Evolutionary conservation across 805 yeast species (phyloP), one percentile per base, ranked within the genome.

Genomic region (Ogataea polymorpha): DNA sequence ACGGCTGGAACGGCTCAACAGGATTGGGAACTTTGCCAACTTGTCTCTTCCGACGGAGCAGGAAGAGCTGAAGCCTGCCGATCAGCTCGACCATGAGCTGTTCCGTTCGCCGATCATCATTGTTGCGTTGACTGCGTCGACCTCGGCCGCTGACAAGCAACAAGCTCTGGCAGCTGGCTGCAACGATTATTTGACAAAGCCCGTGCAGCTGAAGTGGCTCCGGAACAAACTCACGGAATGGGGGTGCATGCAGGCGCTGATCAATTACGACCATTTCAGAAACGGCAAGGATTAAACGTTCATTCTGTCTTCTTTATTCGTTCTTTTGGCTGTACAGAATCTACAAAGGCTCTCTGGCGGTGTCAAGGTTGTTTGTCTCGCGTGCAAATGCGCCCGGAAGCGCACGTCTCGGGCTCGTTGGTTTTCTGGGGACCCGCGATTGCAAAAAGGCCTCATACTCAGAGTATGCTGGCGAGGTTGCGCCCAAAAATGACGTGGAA

Each of bases 221-320:
- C 86, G 89, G 55, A 87, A 86, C 57, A 93, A 93, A 64, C 86
- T 93, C 38, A 84, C 89, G 0, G 97, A 91, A 63, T 93, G 98
- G 98, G 98, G 99, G 0, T 91, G 98, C 63, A 91, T 91, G 98
- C 99, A 91, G 65, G 97, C 97, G 1, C 67, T 91, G 36, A 90
- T 91, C 60, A 95, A 91, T 63, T 91, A 85, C 62, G 96, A 93
- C 59, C 91, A 95, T 27, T 93, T 97, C 95, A 79, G 76, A 51
- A 68, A 69, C 39, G 59, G 58, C 32, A 35, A 41, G 24, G 42
- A 43, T 17, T 35, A 20, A 26, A 6, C n/a, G 26, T 13, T 5
- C 21, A 10, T 21, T 28, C 14, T 24, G 29, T 31, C 25, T 35
- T 38, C 29, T 32, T 24, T n/a, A 25, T 31, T 23, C 21, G 23